These are phyloP conservation scores for Coemansia sp. DNA, from an alignment of 192 early-diverging fungal species.

Conservation along the genomic window DNA sequence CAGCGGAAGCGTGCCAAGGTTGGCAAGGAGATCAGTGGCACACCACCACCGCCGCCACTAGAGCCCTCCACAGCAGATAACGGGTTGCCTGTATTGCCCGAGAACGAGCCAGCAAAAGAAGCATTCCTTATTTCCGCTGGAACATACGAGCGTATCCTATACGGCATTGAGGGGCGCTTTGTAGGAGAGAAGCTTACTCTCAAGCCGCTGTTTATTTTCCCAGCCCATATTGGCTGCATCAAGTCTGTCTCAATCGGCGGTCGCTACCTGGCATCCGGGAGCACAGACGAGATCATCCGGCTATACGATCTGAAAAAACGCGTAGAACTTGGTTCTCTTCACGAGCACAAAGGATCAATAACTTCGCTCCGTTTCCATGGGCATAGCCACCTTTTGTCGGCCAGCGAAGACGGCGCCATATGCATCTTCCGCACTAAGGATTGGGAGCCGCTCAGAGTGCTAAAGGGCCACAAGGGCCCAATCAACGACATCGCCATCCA, in stretches of 20 bases:
- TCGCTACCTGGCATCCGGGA: constrained; percentile 88
- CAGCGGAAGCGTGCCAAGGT: constrained; percentile 20
- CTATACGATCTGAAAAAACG: constrained; percentile 86
- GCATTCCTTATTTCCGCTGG: constrained; percentile 62
- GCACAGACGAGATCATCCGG: constrained; percentile 94
- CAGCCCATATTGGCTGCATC: constrained; percentile 94
- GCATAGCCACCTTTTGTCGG: constrained; percentile 83
- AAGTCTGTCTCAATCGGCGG: constrained; percentile 79
- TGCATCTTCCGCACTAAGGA: constrained; percentile 92
- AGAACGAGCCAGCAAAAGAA: constrained; percentile 27
- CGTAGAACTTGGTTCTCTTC: constrained; percentile 88
- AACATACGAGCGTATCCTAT: constrained; percentile 97
- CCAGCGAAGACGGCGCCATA: constrained; percentile 87
- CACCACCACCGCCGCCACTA: not conserved
- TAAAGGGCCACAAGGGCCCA: constrained; percentile 74
- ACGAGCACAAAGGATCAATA: constrained; percentile 92
- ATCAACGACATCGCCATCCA: constrained; percentile 87
- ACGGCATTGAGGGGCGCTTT: constrained; percentile 76
- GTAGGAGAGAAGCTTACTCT: constrained; percentile 33
- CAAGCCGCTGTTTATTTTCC: constrained; percentile 87
- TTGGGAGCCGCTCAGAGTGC: constrained; percentile 92
- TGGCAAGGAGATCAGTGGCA: not conserved
- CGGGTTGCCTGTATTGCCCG: constrained; percentile 8
- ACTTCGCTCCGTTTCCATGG: constrained; percentile 83
- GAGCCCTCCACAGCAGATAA: constrained; percentile 8